Percentiles rank a stretch among this genome's conserved stretches.
Conservation (phyloP, 345 rosid species). For the Corchorus olitorius region DNA sequence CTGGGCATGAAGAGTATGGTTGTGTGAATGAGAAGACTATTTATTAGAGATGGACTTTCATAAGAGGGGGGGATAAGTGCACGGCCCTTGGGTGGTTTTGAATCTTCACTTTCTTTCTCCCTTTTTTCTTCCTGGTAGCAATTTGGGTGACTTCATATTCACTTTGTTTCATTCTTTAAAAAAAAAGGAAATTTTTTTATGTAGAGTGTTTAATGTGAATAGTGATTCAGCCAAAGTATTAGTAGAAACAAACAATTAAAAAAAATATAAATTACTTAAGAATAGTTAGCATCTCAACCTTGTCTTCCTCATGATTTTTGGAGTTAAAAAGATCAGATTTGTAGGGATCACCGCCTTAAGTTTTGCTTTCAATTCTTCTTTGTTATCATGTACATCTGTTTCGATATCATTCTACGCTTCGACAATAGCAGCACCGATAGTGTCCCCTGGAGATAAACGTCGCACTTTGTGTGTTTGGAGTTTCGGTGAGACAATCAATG, state of each 20-base stretch:
- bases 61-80: too few relatives aligned
- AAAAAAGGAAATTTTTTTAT: too few relatives aligned
- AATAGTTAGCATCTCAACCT: conserved; percentile 42
- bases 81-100: too few relatives aligned
- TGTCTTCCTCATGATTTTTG: conserved; percentile 62
- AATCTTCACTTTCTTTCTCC: too few relatives aligned
- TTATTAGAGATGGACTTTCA: too few relatives aligned
- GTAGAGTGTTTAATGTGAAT: neutral
- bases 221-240: neutral
- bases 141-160: too few relatives aligned
- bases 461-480: conserved; percentile 52
- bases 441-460: conserved; percentile 54
- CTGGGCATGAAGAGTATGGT: too few relatives aligned
- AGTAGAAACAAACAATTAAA: neutral
- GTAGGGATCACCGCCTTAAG: conserved; percentile 66
- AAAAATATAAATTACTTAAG: neutral
- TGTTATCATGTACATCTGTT: conserved; percentile 66
- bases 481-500: too few relatives aligned
- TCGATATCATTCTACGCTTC: conserved; percentile 73
- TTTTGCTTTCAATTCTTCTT: conserved; percentile 59
- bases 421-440: conserved; percentile 73
- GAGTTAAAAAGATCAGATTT: conserved; percentile 75
- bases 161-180: too few relatives aligned
- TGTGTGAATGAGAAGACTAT: too few relatives aligned
- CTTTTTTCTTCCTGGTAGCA: too few relatives aligned